These are phyloP conservation scores for Fusarium xyrophilum DNA, from an alignment of 2,329 filamentous ascomycete genomes.

Conservation along the genomic window DNA sequence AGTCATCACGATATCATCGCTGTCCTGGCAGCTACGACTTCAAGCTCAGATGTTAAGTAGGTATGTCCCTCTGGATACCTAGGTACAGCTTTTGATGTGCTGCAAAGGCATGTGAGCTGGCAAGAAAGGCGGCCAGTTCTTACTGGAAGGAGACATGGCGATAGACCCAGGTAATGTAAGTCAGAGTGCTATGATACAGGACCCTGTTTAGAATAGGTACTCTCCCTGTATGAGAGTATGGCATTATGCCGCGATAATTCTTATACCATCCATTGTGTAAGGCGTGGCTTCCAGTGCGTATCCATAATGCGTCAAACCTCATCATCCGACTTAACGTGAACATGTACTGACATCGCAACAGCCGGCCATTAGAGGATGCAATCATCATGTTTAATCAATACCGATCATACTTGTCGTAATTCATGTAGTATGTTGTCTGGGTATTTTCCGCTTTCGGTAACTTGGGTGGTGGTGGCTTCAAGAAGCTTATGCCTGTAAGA, in stretches of 20 bases:
- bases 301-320: not conserved
- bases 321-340: not conserved
- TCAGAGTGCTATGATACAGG: not conserved
- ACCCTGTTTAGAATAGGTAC: accelerated
- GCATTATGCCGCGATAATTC: not conserved
- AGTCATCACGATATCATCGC: not conserved
- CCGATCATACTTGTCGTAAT: not conserved
- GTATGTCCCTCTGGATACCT: not conserved
- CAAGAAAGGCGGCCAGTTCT: not conserved
- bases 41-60: not conserved
- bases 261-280: too few species aligned
- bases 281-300: not conserved
- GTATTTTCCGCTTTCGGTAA: not conserved
- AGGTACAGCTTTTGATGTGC: not conserved
- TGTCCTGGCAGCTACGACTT: not conserved
- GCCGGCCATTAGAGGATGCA: not conserved
- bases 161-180: not conserved
- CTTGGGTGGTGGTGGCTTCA: not conserved
- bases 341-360: not conserved
- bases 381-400: not conserved
- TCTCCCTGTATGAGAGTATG: not conserved
- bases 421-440: too few species aligned
- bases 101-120: not conserved
- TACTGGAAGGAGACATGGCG: not conserved
- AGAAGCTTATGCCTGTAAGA: not conserved